These are phyloP conservation scores for Pseudogymnoascus sp. DNA, from an alignment of 2,329 filamentous ascomycete species.

Conservation along the genomic window DNA sequence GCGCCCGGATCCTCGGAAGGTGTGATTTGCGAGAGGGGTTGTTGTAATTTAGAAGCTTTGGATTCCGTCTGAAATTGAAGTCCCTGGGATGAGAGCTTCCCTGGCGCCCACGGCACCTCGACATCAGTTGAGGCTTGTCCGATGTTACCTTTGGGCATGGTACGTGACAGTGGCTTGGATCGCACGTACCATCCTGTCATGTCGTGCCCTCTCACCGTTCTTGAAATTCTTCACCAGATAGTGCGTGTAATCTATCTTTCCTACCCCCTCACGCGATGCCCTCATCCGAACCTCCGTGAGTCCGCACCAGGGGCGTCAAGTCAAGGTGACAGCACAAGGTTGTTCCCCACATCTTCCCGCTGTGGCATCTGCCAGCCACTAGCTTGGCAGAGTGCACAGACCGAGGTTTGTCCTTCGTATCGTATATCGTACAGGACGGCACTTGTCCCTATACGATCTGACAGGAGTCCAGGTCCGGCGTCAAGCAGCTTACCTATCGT, in stretches of 20 bases:
- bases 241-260: not conserved
- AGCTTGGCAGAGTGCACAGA: not conserved
- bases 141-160: constrained; percentile 1
- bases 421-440: not conserved
- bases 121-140: not conserved
- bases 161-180: constrained; percentile 3
- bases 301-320: not conserved
- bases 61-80: not conserved
- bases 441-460: not conserved
- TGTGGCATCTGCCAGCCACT: not conserved
- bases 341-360: not conserved
- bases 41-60: not conserved
- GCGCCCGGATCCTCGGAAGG: not conserved
- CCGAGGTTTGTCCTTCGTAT: not conserved
- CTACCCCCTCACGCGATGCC: not conserved
- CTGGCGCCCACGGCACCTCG: not conserved
- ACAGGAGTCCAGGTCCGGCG: not conserved
- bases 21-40: not conserved
- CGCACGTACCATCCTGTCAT: not conserved
- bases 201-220: not conserved
- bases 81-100: not conserved
- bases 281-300: not conserved
- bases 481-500: not conserved
- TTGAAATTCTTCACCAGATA: not conserved
- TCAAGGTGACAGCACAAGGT: not conserved